Conservation (phyloP, 2,329 filamentous ascomycete genomes). For the Parafenestella ontariensis region DNA sequence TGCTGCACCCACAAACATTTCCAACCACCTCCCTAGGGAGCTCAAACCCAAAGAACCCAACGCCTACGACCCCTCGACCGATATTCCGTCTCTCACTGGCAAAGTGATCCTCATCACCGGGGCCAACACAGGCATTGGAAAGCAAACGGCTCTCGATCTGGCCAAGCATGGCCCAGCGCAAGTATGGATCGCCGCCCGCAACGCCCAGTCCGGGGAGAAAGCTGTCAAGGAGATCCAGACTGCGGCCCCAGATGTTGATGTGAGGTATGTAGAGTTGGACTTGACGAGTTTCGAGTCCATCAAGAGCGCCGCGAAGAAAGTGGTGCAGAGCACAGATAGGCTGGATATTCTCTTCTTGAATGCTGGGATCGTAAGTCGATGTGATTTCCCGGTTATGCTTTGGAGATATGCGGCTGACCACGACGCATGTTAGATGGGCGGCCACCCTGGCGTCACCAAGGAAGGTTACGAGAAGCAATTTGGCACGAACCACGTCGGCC, state of each 20-base stretch:
- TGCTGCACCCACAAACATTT: background rate
- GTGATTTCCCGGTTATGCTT: background rate
- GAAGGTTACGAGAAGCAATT: conserved; percentile 58
- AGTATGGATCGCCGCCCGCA: conserved; percentile 52
- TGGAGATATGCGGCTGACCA: background rate
- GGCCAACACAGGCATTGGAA: conserved; percentile 52
- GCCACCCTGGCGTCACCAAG: conserved; percentile 35
- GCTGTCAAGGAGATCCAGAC: conserved; percentile 9
- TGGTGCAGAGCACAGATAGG: conserved; percentile 5
- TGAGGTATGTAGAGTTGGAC: conserved; percentile 30
- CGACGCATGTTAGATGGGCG: conserved; percentile 35
- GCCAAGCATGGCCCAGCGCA: conserved; percentile 47
- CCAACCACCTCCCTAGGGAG: background rate
- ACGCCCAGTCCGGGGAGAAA: conserved; percentile 1
- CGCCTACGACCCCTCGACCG: background rate
- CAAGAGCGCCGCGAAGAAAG: background rate
- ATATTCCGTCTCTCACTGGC: background rate
- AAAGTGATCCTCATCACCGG: background rate
- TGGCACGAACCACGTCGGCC: conserved; percentile 50
- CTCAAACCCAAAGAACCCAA: background rate
- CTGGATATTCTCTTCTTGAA: conserved; percentile 52
- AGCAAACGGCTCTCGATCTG: conserved; percentile 48
- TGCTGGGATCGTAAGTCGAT: conserved; percentile 31
- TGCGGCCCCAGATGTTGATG: background rate
- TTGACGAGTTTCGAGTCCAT: conserved; percentile 35